Conservation (phyloP, 371 early-diverging fungal species). For the Mortierella sp. region DNA sequence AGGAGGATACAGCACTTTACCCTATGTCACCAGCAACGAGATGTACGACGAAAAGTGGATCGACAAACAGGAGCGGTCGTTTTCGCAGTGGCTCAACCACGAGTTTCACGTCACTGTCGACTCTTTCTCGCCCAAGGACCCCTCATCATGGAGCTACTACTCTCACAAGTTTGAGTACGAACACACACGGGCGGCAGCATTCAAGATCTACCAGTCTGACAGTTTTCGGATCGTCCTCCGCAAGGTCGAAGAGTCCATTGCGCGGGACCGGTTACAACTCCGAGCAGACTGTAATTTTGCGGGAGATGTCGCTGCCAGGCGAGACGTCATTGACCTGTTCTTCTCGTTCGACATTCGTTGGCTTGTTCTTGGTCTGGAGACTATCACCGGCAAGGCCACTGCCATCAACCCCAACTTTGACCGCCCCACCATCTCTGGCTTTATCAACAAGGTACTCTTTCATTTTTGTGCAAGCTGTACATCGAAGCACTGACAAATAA, state of each 20-base stretch:
- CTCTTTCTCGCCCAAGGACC: constrained; percentile 44
- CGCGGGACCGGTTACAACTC: constrained; percentile 38
- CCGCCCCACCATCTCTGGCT: constrained; percentile 34
- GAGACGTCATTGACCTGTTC: constrained; percentile 52
- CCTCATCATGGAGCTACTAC: constrained; percentile 55
- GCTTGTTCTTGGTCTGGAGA: constrained; percentile 57
- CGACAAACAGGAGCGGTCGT: constrained; percentile 59
- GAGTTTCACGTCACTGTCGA: constrained; percentile 57
- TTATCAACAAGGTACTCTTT: constrained; percentile 41
- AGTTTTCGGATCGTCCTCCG: constrained; percentile 46
- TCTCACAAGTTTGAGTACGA: constrained; percentile 56
- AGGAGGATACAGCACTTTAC: constrained; percentile 50
- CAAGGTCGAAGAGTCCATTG: constrained; percentile 54
- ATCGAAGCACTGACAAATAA: no score
- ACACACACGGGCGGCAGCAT: constrained; percentile 47
- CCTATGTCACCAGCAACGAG: constrained; percentile 55
- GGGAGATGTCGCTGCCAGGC: constrained; percentile 36
- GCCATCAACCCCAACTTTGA: constrained; percentile 52
- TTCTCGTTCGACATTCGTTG: constrained; percentile 58
- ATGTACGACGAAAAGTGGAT: constrained; percentile 61
- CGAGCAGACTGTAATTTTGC: constrained; percentile 46
- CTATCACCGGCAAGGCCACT: constrained; percentile 47
- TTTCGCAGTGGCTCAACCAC: constrained; percentile 57
- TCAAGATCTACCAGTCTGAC: constrained; percentile 54
- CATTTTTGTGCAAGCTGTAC: no score